phyloP scores from a whole-genome alignment of 192 early-diverging fungal genomes.

The Oehlia diaphana region DNA sequence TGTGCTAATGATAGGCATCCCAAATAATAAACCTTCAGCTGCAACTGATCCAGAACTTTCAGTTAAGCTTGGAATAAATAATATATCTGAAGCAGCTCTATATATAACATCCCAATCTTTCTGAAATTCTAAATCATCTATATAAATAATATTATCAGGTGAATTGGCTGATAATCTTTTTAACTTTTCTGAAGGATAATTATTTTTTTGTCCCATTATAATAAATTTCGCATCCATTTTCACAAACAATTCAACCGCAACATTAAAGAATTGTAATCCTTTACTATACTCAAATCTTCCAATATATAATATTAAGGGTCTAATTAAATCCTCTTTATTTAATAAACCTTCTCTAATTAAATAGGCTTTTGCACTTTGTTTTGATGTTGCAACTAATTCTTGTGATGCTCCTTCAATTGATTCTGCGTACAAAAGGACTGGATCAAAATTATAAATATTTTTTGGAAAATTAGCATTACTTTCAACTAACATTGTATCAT shows the following conservation, averaged over 20 bases:
- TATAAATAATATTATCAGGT: slow-evolving; percentile 43
- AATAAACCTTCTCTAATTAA: slow-evolving; percentile 42
- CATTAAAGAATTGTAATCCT: slow-evolving; percentile 49
- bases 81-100: slow-evolving; percentile 55
- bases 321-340: slow-evolving; percentile 36
- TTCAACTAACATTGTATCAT: slow-evolving; percentile 33
- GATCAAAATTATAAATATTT: slow-evolving; percentile 26
- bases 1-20: slow-evolving; percentile 49
- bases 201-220: slow-evolving; percentile 57
- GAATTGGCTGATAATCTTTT: slow-evolving; percentile 35
- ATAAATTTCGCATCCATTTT: slow-evolving; percentile 46
- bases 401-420: slow-evolving; percentile 1
- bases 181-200: slow-evolving; percentile 46
- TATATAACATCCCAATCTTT: slow-evolving; percentile 46
- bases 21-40: slow-evolving; percentile 58
- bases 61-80: slow-evolving; percentile 53
- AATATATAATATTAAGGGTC: slow-evolving; percentile 50
- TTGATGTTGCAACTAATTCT: slow-evolving; percentile 34
- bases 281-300: slow-evolving; percentile 63
- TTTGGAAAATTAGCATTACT: slow-evolving; percentile 42
- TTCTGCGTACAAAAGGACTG: not conserved
- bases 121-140: slow-evolving; percentile 43
- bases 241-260: slow-evolving; percentile 36
- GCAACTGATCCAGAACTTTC: slow-evolving; percentile 60
- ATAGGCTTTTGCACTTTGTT: slow-evolving; percentile 49